Evolutionary conservation across 208 protist genomes (phyloP).

Genomic region (Leishmania lainsoni): DNA sequence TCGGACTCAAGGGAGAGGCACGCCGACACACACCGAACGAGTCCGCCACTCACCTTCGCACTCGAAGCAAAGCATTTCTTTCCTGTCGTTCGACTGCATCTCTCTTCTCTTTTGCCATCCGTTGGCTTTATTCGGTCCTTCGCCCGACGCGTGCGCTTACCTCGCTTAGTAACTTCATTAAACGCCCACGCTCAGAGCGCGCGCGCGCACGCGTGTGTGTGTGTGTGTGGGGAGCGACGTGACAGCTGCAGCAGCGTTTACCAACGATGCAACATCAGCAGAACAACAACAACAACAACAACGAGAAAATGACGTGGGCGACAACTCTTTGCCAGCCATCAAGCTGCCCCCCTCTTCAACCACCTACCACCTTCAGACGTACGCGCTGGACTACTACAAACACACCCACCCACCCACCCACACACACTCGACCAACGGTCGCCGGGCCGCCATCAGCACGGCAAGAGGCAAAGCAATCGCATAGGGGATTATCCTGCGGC

Average conservation of each 20-base stretch:
- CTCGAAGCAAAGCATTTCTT: background rate
- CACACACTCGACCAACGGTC: background rate
- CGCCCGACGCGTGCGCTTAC: background rate
- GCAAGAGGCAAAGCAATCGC: background rate
- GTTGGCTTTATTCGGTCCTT: background rate
- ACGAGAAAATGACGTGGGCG: no score
- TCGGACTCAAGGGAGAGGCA: background rate
- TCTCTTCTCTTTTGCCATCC: background rate
- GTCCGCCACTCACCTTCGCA: background rate
- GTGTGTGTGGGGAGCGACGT: no score
- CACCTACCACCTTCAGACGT: background rate
- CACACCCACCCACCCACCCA: conserved; percentile 9
- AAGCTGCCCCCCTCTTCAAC: background rate
- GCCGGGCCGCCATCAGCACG: background rate
- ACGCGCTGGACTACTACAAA: background rate
- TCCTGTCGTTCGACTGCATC: background rate
- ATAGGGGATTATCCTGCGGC: background rate
- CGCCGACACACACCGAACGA: background rate
- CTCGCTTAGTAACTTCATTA: background rate
- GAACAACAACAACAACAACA: no score
- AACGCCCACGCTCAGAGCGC: background rate
- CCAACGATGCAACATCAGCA: no score
- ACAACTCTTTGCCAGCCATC: no score
- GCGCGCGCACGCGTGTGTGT: no score
- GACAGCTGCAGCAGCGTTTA: no score